Base-by-base conservation (phyloP, 139 green algal species). In the Pleodorina starrii region DNA sequence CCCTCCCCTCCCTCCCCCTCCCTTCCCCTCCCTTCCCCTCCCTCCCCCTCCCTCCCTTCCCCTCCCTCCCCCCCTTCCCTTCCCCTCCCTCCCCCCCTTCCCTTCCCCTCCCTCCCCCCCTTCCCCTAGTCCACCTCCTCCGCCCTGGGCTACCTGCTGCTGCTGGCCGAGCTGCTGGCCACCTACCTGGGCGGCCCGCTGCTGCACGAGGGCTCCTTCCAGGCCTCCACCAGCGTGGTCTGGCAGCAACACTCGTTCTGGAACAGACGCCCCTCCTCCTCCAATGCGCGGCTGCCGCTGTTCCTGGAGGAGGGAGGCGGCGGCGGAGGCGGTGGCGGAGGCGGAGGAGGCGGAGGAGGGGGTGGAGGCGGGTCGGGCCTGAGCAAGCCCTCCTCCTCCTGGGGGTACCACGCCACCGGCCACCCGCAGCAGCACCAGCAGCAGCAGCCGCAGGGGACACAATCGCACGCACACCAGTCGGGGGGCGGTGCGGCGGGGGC, bases 221-320 rank as follows among this genome's bases (percentile, higher is more conserved):
- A 93, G 85, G 90, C 19, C n/a, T 54, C 91, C 74, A 95, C 92
- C 69, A 93, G 89, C 50, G 84, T 87, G 51, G 66, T 96, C 5
- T 97, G 95, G 95, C 89, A 95, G 90, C 95, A 93, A 32, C 75
- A 88, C 48, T 90, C 90, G 63, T 96, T 95, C 83, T 96, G 91
- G 83, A 90, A 95, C 86, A 82, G 92, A 16, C 80, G 87, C 23
- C 93, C 92, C 29, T 27, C 54, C 21, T 86, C 79, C 43, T 74
- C 71, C 44, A 57, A 89, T 36, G 86, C 82, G 35, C 86, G 93
- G 57, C 90, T 97, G 77, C 93, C 92, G 23, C 91, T 97, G n/a
- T 92, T 91, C 68, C 40, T 92, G 69, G 86, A 92, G 78, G 87
- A 84, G 81, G 81, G 81, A 40, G 57, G 25, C 3, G 76, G 76